Evolutionary conservation across 108 stramenopile species (phyloP).

Genomic region (Cyclotella distinguenda): DNA sequence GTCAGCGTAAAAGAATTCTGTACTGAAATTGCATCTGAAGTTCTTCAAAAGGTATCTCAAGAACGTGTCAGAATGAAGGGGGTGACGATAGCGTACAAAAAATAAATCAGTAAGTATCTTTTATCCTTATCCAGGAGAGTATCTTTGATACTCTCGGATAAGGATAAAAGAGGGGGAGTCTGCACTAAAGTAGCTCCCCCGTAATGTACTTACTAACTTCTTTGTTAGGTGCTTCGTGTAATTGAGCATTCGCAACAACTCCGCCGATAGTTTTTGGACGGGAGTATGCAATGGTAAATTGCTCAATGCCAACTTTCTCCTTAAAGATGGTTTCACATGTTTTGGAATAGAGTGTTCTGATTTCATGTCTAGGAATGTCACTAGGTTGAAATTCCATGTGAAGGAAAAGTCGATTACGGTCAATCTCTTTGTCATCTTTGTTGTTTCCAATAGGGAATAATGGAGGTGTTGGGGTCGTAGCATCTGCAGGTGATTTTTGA

Average conservation of each 20-base stretch:
- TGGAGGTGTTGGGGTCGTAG: not conserved
- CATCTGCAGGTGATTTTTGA: too few relatives aligned
- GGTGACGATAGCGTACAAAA: too few relatives aligned
- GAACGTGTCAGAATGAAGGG: too few relatives aligned
- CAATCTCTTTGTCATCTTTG: not conserved
- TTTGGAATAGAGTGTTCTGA: not conserved
- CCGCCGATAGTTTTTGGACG: not conserved
- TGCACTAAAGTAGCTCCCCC: slow-evolving; percentile 3
- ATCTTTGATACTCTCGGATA: too few relatives aligned
- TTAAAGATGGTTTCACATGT: not conserved
- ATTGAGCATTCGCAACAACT: not conserved
- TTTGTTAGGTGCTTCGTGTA: not conserved
- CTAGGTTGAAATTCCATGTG: not conserved
- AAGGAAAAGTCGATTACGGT: not conserved
- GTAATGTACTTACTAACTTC: not conserved
- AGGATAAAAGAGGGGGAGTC: too few relatives aligned
- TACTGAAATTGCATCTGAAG: too few relatives aligned
- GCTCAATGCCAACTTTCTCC: not conserved
- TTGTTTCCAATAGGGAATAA: too few relatives aligned
- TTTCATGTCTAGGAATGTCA: not conserved
- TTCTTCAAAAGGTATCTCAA: too few relatives aligned
- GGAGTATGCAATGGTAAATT: slow-evolving; percentile 1
- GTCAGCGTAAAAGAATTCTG: too few relatives aligned
- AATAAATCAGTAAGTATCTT: too few relatives aligned
- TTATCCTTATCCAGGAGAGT: too few relatives aligned